Evolutionary conservation across 2,329 filamentous ascomycete species (phyloP), one percentile per base, ranked within the genome.

Genomic region (Botrytis paeoniae): DNA sequence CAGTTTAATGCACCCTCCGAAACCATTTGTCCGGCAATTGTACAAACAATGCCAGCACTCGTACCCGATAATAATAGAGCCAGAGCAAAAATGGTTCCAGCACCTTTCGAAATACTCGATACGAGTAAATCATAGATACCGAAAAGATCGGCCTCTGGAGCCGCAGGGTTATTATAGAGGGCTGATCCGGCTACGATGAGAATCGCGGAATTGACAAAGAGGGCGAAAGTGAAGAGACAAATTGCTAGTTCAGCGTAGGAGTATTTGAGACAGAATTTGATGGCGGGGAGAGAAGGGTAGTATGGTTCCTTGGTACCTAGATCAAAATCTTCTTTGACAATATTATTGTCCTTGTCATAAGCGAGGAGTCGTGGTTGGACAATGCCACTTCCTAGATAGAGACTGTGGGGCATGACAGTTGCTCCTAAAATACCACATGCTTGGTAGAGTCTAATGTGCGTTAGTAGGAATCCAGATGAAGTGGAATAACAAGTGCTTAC

Each of bases 21-120:
- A 35, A 97, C 91, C 90, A 97, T 96, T 81, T 97, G 94, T 0
- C 94, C 94, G 0, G 94, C 89, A 77, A 97, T 96, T 1, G 94
- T 97, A 83, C 94, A 97, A 3, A 97, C 91, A 51, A 97, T 93
- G 9, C 94, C 94, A 0, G 94, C 94, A 0, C 91, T 93, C 20
- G 93, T 87, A 14, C 94, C 94, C 0, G 92, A 95, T 0, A 97
- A 87, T 0, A 97, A 86, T 1, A 97, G 84, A 0, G 94, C 93
- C 3, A 97, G 85, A 0, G 93, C 93, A 76, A 97, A 97, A n/a
- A 97, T 85, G 4, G 92, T 93, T 2, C 93, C 94, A 0, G 93
- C 94, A 0, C 88, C 92, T 0, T 91, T 89, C 0, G 92, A 89
- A 69, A 97, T 89, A 71, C 89, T 91, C 0, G 82, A 78, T 0